Evolutionary conservation across 345 rosid genomes (phyloP), one percentile per base, ranked within the genome.

Genomic region (Moricandia moricandioides): DNA sequence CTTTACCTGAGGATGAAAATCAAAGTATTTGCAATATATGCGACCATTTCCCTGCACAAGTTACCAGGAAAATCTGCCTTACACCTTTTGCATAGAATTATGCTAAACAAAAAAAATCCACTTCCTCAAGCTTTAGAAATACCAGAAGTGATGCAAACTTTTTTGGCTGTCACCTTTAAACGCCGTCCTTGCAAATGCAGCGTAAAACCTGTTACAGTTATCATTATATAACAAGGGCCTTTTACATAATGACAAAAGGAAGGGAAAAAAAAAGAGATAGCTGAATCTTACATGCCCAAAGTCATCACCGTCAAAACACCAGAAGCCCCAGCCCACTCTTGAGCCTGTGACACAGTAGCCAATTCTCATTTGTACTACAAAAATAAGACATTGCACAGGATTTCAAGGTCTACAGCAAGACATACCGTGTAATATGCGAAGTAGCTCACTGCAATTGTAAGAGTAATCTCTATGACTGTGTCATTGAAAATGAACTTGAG

Each of bases 241-340:
- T 71, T 65, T 51, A 47, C 73, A 71, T 8, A 71, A 40, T 1
- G 29, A 47, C 18, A 47, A 71, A 71, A 31, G 9, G 37, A 62
- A 3, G 11, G 18, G 24, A 21, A 21, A 29, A 57, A 47, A 27
- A 67, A 61, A 29, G 43, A 51, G 54, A 74, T 16, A 21, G 56
- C 75, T 64, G 76, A 54, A 51, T 83, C 88, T 86, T 88, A 92
- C 99, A 95, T 95, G 88, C 97, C 99, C 83, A 95, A 69, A 62
- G 97, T 87, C 98, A 92, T 95, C 78, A 95, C 99, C 24, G 99
- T 86, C 84, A 95, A 82, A 83, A 95, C 94, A 61, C 99, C 99
- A 67, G 99, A 95, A 76, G 91, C 86, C 71, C 47, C 89, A 71
- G 87, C 81, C 58, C 92, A 97, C 76, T 86, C 92, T 87, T 95